Evolutionary conservation across 495 filamentous ascomycete species (phyloP).

Genomic region (Tuber umbilicatum): DNA sequence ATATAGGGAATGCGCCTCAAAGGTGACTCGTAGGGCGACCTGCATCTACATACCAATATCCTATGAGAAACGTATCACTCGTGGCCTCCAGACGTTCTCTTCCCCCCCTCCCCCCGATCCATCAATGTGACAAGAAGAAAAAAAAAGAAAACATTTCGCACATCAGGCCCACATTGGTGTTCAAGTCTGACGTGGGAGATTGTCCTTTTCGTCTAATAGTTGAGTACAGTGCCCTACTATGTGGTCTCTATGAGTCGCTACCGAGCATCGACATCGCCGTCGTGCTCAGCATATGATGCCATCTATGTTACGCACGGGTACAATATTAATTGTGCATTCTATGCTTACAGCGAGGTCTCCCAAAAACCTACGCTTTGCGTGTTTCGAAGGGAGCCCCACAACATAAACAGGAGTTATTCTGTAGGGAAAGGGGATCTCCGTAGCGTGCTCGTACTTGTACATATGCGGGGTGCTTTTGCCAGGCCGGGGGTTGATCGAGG

Average conservation of each 20-base stretch:
- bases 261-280: neutral
- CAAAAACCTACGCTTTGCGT: neutral
- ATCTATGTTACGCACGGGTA: neutral
- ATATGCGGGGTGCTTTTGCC: neutral
- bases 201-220: neutral
- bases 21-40: neutral
- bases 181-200: neutral
- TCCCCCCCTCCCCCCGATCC: neutral
- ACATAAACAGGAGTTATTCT: neutral
- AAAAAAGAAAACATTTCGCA: neutral
- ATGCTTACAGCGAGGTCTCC: neutral
- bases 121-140: neutral
- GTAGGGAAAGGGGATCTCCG: neutral
- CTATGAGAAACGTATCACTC: neutral
- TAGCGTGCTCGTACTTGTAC: too few species aligned
- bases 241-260: neutral
- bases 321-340: neutral
- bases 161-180: neutral
- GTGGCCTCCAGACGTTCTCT: neutral
- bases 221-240: neutral
- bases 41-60: neutral
- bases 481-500: neutral
- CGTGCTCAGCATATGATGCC: neutral
- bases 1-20: neutral
- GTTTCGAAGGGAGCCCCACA: neutral